These are phyloP conservation scores for Phytophthora rubi DNA, from an alignment of 352 stramenopile species.

Conservation along the genomic window DNA sequence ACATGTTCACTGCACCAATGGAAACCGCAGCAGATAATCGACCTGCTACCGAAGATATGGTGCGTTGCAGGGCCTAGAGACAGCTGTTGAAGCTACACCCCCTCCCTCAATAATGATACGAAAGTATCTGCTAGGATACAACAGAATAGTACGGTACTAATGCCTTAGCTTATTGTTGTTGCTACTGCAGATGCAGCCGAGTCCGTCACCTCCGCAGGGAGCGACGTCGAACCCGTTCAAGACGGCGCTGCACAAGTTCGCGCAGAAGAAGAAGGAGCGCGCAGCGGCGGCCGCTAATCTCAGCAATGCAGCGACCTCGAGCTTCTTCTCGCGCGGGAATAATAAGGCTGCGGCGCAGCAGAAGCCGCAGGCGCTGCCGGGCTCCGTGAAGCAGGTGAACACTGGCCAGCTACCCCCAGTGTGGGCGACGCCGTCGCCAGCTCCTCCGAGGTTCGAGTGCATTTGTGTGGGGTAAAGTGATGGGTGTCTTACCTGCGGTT, in stretches of 20 bases:
- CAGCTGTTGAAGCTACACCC: conserved; percentile 20
- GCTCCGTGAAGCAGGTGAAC: conserved; percentile 77
- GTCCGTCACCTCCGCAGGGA: conserved; percentile 29
- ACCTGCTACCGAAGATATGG: conserved; percentile 31
- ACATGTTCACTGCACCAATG: conserved; percentile 16
- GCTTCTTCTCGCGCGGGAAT: conserved; percentile 71
- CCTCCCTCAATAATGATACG: conserved; percentile 2
- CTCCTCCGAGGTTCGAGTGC: conserved; percentile 45
- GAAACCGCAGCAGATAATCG: conserved; percentile 23
- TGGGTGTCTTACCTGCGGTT: conserved; percentile 3
- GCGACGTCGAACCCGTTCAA: conserved; percentile 75
- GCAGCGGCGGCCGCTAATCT: conserved; percentile 25
- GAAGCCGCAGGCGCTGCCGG: conserved; percentile 60
- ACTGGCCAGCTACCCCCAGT: conserved; percentile 77
- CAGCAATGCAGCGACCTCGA: conserved; percentile 51
- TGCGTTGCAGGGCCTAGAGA: conserved; percentile 6
- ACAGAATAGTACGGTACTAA: too few species aligned
- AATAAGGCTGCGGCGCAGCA: conserved; percentile 43
- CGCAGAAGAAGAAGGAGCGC: conserved; percentile 80
- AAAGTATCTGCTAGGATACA: neutral
- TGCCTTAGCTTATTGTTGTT: neutral
- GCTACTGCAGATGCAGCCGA: conserved; percentile 25
- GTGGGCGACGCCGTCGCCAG: conserved; percentile 71
- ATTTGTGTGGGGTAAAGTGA: neutral
- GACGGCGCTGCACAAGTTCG: conserved; percentile 82